These are phyloP conservation scores for Gamarada debralockiae DNA, from an alignment of 495 filamentous ascomycete species.

Conservation along the genomic window DNA sequence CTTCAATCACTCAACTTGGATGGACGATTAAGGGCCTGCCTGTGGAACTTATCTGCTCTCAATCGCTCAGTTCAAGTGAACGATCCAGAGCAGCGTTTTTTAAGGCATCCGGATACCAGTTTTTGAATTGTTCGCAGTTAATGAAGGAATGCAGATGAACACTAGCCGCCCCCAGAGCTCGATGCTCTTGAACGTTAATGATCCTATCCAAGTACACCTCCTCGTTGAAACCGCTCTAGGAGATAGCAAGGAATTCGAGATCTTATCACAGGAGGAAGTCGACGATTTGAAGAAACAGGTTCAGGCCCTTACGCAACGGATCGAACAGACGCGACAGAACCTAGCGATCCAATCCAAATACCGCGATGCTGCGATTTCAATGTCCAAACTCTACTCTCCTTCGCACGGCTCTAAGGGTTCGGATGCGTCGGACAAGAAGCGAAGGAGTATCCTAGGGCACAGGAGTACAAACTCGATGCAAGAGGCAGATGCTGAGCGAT, in stretches of 20 bases:
- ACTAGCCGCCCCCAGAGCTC: conserved; percentile 25
- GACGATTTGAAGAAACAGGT: conserved; percentile 87
- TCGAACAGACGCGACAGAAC: conserved; percentile 75
- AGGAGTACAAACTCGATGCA: conserved; percentile 34
- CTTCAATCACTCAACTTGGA: too few relatives aligned
- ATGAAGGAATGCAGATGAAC: conserved; percentile 15
- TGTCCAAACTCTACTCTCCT: conserved; percentile 68
- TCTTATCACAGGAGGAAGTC: conserved; percentile 86
- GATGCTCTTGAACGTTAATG: conserved; percentile 44
- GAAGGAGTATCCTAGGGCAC: conserved; percentile 52
- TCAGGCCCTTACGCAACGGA: conserved; percentile 61
- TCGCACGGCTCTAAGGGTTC: conserved; percentile 33
- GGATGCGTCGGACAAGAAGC: conserved; percentile 29
- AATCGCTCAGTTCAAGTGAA: neutral
- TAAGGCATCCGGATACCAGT: conserved; percentile 1
- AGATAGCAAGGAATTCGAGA: conserved; percentile 78
- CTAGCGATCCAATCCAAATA: conserved; percentile 91
- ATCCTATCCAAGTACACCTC: conserved; percentile 69
- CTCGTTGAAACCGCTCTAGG: conserved; percentile 89
- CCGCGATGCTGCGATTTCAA: conserved; percentile 83
- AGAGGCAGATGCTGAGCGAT: conserved; percentile 71
- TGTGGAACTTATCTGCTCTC: neutral
- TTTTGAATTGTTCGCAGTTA: neutral
- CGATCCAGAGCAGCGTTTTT: too few relatives aligned
- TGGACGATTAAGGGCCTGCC: neutral